Evolutionary conservation across 345 rosid species (phyloP), one percentile per base, ranked within the genome.

Genomic region (Trapa incisa): DNA sequence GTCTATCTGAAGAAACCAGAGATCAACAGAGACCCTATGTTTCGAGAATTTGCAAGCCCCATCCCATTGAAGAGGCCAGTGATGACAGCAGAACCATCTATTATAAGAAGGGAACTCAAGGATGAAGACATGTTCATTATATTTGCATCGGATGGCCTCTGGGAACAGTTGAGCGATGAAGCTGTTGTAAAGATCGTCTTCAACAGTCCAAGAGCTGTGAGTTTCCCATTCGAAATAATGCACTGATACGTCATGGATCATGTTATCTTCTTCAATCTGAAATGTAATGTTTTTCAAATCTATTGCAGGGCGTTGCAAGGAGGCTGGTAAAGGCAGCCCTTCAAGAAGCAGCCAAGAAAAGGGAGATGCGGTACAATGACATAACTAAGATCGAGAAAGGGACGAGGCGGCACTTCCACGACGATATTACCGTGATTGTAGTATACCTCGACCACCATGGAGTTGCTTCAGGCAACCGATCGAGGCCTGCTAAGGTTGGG

Each of bases 101-200:
- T 94, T 52, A 76, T 88, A 68, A 78, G 74, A 36, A 82, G 96
- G 77, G 76, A 88, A 80, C 88, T 90, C 35, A 82, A 71, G 72
- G 82, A 88, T 71, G 82, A 87, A 47, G 99, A 94, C 81, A 70
- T 79, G 61, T 94, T 94, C 77, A 79, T 94, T 68, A 90, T 93
- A 74, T 93, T 93, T 84, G 98, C 98, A 79, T 90, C 97, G n/a
- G 98, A 93, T 75, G 98, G 99, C 80, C 95, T 94, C 50, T 94
- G 99, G 99, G 99, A 94, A 76, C 99, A 94, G 72, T 81, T 94
- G 78, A 87, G 81, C 35, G 99, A 94, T 72, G 84, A 90, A 83
- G 82, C 82, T 53, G 99, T 92, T 0, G 96, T 91, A n/a, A 89
- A 88, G 67, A 91, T 94, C 56, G 99, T 94, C 61, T 77, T 80